phyloP scores from a whole-genome alignment of 257 asterid species.

The Solanum pinnatisectum region DNA sequence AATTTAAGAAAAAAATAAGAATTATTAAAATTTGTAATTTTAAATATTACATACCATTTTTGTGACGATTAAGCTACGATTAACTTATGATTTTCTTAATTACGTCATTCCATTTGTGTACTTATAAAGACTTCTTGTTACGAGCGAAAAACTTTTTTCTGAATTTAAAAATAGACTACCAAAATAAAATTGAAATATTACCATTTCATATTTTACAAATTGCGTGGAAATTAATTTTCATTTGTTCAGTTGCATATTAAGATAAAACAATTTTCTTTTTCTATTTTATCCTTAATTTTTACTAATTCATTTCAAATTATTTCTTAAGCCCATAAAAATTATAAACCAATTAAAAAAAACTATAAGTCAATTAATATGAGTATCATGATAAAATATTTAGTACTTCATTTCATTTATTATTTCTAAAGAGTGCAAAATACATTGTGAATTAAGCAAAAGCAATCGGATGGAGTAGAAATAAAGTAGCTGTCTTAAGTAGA shows the following conservation, averaged over 20 bases:
- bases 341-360: too few species aligned
- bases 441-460: background rate
- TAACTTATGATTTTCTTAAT: too few species aligned
- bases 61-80: too few species aligned
- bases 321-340: background rate
- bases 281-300: background rate
- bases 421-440: background rate
- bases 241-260: background rate
- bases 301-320: background rate
- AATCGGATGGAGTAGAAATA: background rate
- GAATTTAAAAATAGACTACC: background rate
- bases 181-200: background rate
- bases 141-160: too few species aligned
- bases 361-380: too few species aligned
- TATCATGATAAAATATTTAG: background rate
- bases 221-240: background rate
- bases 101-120: background rate
- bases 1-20: too few species aligned
- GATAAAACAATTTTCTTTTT: background rate
- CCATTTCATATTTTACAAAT: background rate
- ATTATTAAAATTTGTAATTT: too few species aligned
- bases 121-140: background rate
- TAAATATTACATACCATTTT: too few species aligned
- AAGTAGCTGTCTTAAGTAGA: background rate
- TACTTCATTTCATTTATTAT: background rate